Percentiles rank a stretch among this genome's conserved stretches.
phyloP scores from a whole-genome alignment of 768 basidiomycete species.

The Lyophyllum decastes region DNA sequence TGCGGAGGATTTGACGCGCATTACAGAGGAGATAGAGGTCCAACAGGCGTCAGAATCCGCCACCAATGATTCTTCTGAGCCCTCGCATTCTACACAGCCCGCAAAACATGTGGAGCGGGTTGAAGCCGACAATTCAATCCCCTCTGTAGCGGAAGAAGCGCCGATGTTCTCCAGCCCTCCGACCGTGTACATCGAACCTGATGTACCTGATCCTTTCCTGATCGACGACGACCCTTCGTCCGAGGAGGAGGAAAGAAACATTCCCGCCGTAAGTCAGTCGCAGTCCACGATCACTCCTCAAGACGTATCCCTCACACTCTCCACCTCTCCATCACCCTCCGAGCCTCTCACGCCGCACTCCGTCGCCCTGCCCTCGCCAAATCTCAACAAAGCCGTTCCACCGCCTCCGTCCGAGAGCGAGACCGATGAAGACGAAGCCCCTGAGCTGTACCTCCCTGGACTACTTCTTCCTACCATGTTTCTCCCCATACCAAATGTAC shows the following conservation, averaged over 20 bases:
- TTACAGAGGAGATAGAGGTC: background rate
- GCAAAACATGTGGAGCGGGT: background rate
- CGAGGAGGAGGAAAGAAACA: constrained; percentile 29
- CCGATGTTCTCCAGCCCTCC: constrained; percentile 29
- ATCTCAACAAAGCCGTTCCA: constrained; percentile 58
- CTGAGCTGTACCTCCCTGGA: constrained; percentile 66
- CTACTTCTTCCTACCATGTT: constrained; percentile 79
- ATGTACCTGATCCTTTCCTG: constrained; percentile 62
- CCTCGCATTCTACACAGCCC: background rate
- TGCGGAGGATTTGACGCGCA: background rate
- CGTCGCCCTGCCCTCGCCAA: constrained; percentile 31
- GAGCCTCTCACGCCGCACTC: constrained; percentile 18
- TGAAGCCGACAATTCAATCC: background rate
- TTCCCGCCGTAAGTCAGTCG: constrained; percentile 26
- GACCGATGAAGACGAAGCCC: constrained; percentile 52
- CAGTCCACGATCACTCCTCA: constrained; percentile 36
- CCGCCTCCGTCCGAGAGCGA: constrained; percentile 45
- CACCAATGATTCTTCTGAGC: constrained; percentile 6
- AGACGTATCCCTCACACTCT: constrained; percentile 45
- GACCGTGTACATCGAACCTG: constrained; percentile 40
- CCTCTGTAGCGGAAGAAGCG: constrained; percentile 14
- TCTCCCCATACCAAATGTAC: constrained; percentile 87
- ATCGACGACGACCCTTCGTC: constrained; percentile 55
- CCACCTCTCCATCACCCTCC: constrained; percentile 25
- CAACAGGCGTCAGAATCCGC: background rate